Percentiles rank a stretch among this genome's conserved stretches.
phyloP scores from a whole-genome alignment of 345 rosid genomes.

The Chamaenerion angustifolium region DNA sequence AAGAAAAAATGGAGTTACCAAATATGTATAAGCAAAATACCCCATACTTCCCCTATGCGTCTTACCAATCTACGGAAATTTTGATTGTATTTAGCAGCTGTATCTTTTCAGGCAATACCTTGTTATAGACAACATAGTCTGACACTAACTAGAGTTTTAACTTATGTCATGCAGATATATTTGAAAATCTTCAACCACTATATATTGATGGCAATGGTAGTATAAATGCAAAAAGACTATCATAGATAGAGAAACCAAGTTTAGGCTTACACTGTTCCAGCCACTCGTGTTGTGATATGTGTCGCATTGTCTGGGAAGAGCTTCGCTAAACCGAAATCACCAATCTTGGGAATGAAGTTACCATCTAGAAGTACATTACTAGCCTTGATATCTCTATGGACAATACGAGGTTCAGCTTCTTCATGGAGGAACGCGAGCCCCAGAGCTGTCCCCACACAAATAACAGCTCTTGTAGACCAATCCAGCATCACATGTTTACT shows the following conservation, averaged over 20 bases:
- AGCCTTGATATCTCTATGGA: conserved; percentile 75
- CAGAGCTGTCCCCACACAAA: conserved; percentile 51
- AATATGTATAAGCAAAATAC: too few relatives aligned
- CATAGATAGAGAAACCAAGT: neutral
- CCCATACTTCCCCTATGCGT: too few relatives aligned
- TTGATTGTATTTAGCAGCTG: too few relatives aligned
- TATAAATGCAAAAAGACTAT: too few relatives aligned
- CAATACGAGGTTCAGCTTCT: conserved; percentile 45
- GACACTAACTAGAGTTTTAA: too few relatives aligned
- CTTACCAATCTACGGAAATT: too few relatives aligned
- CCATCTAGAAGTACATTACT: conserved; percentile 61
- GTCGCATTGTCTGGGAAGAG: conserved; percentile 67
- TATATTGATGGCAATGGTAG: too few relatives aligned
- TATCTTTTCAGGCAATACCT: too few relatives aligned
- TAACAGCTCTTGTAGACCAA: conserved; percentile 48
- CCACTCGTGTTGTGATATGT: conserved; percentile 65
- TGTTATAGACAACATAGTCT: too few relatives aligned
- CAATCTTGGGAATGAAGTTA: conserved; percentile 46
- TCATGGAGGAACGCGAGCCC: conserved; percentile 65
- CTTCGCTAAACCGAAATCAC: conserved; percentile 71
- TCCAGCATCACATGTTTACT: conserved; percentile 27
- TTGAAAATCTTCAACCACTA: too few relatives aligned
- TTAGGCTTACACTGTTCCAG: conserved; percentile 58
- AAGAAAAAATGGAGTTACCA: neutral
- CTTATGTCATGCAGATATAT: too few relatives aligned